Evolutionary conservation across 1,139 yeast genomes (phyloP).

Genomic region (Geotrichum siamense): DNA sequence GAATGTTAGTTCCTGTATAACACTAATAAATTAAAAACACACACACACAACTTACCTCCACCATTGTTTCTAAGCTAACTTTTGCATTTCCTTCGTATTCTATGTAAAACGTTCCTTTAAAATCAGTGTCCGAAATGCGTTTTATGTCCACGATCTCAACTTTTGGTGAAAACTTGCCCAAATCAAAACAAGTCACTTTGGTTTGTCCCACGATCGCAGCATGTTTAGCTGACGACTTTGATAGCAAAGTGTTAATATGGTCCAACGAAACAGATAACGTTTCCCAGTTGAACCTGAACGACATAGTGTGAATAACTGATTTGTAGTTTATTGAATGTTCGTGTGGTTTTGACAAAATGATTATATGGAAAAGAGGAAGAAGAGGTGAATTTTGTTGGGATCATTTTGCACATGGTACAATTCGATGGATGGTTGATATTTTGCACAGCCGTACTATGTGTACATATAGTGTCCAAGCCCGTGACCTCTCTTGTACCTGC

Average conservation of each 20-base stretch:
- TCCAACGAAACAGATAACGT: constrained; percentile 51
- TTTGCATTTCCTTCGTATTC: constrained; percentile 67
- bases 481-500: too few relatives aligned
- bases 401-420: too few relatives aligned
- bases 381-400: too few relatives aligned
- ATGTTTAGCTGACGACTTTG: constrained; percentile 72
- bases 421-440: too few relatives aligned
- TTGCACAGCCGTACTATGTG: too few relatives aligned
- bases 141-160: constrained; percentile 71
- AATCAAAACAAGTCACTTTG: constrained; percentile 58
- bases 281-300: constrained; percentile 68
- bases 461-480: too few relatives aligned
- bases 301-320: constrained; percentile 50
- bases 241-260: constrained; percentile 60
- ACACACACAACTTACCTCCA: constrained; percentile 47
- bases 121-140: constrained; percentile 59
- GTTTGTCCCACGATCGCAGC: constrained; percentile 66
- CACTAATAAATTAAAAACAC: too few relatives aligned
- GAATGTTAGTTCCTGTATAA: neutral
- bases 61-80: constrained; percentile 59
- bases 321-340: too few relatives aligned
- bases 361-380: too few relatives aligned
- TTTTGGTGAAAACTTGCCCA: constrained; percentile 64
- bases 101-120: constrained; percentile 66
- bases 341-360: too few relatives aligned